phyloP scores from a whole-genome alignment of 2,329 filamentous ascomycete species.

The Colletotrichum sp. region DNA sequence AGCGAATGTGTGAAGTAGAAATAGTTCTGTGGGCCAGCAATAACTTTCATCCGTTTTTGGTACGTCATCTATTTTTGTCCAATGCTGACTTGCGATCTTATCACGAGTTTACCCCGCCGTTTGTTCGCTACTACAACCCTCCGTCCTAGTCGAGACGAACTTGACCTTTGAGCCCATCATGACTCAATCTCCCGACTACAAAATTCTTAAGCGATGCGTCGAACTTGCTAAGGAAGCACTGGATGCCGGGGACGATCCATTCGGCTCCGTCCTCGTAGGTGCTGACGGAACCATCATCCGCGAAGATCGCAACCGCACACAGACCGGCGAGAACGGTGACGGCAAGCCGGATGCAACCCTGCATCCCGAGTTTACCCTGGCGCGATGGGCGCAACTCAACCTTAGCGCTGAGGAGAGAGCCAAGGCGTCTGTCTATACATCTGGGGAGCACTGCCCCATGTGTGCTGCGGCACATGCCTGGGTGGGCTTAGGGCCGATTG shows the following conservation, averaged over 20 bases:
- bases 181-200: conserved; percentile 6
- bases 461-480: conserved; percentile 39
- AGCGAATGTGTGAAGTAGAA: not conserved
- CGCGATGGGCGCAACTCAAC: conserved; percentile 39
- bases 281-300: conserved; percentile 29
- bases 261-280: conserved; percentile 40
- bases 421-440: conserved; percentile 37
- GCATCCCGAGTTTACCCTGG: conserved; percentile 41
- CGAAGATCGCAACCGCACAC: conserved; percentile 38
- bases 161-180: not conserved
- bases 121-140: not conserved
- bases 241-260: conserved; percentile 39
- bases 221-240: conserved; percentile 40
- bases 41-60: not conserved
- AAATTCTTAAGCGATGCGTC: conserved; percentile 26
- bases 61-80: not conserved
- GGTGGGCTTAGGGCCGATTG: conserved; percentile 37
- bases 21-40: not conserved
- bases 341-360: conserved; percentile 33
- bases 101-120: not conserved
- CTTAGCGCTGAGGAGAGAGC: conserved; percentile 43
- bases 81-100: not conserved
- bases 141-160: accelerated
- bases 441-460: conserved; percentile 43
- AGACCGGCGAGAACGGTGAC: conserved; percentile 31